phyloP scores from a whole-genome alignment of 78 protist species.

The Chrysochromulina parva region DNA sequence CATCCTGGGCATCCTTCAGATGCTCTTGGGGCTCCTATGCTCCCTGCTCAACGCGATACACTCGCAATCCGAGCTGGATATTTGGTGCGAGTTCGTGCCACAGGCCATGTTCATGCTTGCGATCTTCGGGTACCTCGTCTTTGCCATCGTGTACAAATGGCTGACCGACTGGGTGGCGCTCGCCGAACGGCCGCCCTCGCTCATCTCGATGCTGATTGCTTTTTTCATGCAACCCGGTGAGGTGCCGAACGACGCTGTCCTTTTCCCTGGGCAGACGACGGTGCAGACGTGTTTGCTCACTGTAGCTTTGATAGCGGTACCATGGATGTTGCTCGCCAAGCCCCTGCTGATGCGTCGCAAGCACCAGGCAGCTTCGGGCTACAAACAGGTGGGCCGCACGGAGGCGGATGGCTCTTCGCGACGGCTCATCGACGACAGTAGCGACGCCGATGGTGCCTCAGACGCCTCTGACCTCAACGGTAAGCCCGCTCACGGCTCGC shows the following conservation, averaged over 20 bases:
- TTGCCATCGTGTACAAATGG: slow-evolving; percentile 87
- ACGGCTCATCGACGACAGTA: background rate
- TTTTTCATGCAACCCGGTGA: slow-evolving; percentile 76
- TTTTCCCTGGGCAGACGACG: slow-evolving; percentile 42
- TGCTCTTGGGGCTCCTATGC: slow-evolving; percentile 89
- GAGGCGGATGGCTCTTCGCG: background rate
- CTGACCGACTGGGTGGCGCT: slow-evolving; percentile 28
- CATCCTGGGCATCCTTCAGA: slow-evolving; percentile 92
- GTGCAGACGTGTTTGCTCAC: slow-evolving; percentile 66
- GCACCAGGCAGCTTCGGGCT: background rate
- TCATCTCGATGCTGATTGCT: slow-evolving; percentile 78
- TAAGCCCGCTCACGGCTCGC: background rate
- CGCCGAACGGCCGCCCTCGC: slow-evolving; percentile 55
- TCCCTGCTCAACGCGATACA: slow-evolving; percentile 72
- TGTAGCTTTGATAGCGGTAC: slow-evolving; percentile 72
- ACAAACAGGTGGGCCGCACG: background rate
- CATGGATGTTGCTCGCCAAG: slow-evolving; percentile 82
- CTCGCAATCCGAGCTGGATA: slow-evolving; percentile 35
- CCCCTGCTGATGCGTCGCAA: slow-evolving; percentile 48
- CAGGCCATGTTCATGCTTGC: slow-evolving; percentile 85
- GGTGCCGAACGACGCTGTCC: background rate
- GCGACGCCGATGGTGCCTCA: background rate
- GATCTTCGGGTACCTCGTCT: slow-evolving; percentile 93
- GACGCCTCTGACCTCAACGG: background rate
- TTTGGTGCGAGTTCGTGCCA: slow-evolving; percentile 89